Base-by-base conservation (phyloP, 805 yeast genomes). In the Barnettozyma californica region DNA sequence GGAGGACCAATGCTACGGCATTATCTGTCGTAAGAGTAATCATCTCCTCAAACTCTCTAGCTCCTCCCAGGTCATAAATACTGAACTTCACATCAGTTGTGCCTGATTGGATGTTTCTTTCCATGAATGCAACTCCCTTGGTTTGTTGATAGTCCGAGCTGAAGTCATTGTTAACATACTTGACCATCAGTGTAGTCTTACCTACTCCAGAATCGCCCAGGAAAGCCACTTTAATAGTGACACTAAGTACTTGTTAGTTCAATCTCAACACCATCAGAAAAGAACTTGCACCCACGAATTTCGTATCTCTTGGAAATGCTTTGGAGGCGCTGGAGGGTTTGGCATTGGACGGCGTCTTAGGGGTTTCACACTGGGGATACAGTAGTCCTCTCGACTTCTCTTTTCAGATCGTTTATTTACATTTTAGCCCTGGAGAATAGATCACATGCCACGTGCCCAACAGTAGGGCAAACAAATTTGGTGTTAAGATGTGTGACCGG, bases 151-250 rank as follows among this genome's bases (percentile, higher is more conserved):
- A 92, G 52, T 84, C 89, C 60, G 88, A 94, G 62, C 90, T 95
- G 64, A 87, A 92, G 31, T 87, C 80, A 47, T 95, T 95, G 62
- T 92, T 97, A n/a, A 92, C 97, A 63, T 91, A 92, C 63, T 92
- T 90, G 21, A 91, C 96, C 98, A 92, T 91, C 50, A 92, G 69
- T 6, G 97, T 88, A 0, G 99, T 92, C 62, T 92, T 92, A 5
- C 99, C 99, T 6, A 91, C 90, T 61, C 89, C 95, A 2, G 96
- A 95, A 66, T 92, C 98, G 6, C 99, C 99, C 44, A 92, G 80
- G 42, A 92, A 78, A 3, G 97, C 98, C 18, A 92, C 90, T 60
- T 92, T 94, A 43, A 92, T 69, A 1, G 87, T 80, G 26, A 83
- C 86, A 8, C 65, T 61, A 42, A 29, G 21, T 19, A 9, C 18